phyloP scores from a whole-genome alignment of 805 yeast species.

The Metschnikowia matae region DNA sequence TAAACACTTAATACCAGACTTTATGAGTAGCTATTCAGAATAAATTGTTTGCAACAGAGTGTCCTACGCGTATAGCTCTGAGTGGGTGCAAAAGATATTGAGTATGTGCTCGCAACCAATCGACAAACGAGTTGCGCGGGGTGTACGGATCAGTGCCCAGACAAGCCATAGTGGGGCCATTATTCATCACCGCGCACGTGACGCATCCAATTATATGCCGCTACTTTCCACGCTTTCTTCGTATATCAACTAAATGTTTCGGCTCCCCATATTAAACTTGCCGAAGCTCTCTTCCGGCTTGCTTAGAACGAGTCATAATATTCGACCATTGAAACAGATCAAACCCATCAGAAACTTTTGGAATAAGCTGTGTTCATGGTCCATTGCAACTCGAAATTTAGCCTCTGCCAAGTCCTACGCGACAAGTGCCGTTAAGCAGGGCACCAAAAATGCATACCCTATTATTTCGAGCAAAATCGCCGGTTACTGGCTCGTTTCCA shows the following conservation, averaged over 20 bases:
- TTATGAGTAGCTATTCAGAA: neutral
- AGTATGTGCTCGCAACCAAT: neutral
- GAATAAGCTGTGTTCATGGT: neutral
- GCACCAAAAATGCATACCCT: conserved; percentile 8
- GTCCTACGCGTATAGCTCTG: neutral
- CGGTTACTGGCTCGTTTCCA: conserved; percentile 85
- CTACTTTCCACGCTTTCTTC: neutral
- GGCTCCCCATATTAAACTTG: neutral
- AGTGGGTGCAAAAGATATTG: neutral
- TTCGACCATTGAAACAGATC: neutral
- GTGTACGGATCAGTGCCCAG: neutral
- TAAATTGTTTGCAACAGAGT: neutral
- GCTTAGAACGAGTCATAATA: neutral
- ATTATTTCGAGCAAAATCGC: conserved; percentile 38
- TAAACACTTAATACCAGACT: neutral
- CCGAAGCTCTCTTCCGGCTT: neutral
- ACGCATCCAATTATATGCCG: neutral
- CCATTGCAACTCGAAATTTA: neutral
- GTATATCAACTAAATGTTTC: neutral
- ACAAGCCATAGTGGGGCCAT: neutral
- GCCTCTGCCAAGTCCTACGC: neutral
- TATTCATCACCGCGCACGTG: neutral
- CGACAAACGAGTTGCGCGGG: neutral
- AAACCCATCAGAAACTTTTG: neutral
- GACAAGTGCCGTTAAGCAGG: neutral